phyloP scores from a whole-genome alignment of 2,329 filamentous ascomycete genomes.

The Penicillium fuscoglaucum region DNA sequence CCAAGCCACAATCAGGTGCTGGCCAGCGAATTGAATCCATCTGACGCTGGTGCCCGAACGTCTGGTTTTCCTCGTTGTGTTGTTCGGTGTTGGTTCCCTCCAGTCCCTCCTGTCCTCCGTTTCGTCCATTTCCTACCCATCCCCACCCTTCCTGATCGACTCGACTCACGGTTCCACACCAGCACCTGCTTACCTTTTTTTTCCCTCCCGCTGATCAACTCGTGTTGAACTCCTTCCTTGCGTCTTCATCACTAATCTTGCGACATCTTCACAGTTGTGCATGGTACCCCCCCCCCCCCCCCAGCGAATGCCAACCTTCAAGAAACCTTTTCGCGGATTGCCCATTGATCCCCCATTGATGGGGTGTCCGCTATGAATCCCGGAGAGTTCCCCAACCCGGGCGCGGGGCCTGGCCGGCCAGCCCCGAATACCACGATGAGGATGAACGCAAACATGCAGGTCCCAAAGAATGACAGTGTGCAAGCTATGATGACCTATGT shows the following conservation, averaged over 20 bases:
- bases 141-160: constrained; percentile 31
- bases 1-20: constrained; percentile 32
- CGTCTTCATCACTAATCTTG: constrained; percentile 5
- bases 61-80: constrained; percentile 31
- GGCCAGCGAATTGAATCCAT: constrained; percentile 33
- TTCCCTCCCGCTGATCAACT: constrained; percentile 20
- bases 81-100: constrained; percentile 17
- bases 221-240: not conserved
- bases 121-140: constrained; percentile 25
- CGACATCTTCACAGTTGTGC: constrained; percentile 2
- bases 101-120: constrained; percentile 21
- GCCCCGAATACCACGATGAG: constrained; percentile 8
- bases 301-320: constrained; percentile 41
- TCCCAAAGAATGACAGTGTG: constrained; percentile 37
- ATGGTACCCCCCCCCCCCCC: constrained; percentile 1
- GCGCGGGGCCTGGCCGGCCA: constrained; percentile 33
- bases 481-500: constrained; percentile 43
- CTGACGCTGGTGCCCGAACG: constrained; percentile 39
- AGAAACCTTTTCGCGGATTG: constrained; percentile 32
- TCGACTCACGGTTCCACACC: constrained; percentile 25
- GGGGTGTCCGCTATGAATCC: constrained; percentile 47
- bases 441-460: constrained; percentile 37
- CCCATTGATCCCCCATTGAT: constrained; percentile 40
- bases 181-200: constrained; percentile 19
- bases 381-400: constrained; percentile 41